These are phyloP conservation scores for Solanum virginianum DNA, from an alignment of 257 asterid species.

Conservation along the genomic window DNA sequence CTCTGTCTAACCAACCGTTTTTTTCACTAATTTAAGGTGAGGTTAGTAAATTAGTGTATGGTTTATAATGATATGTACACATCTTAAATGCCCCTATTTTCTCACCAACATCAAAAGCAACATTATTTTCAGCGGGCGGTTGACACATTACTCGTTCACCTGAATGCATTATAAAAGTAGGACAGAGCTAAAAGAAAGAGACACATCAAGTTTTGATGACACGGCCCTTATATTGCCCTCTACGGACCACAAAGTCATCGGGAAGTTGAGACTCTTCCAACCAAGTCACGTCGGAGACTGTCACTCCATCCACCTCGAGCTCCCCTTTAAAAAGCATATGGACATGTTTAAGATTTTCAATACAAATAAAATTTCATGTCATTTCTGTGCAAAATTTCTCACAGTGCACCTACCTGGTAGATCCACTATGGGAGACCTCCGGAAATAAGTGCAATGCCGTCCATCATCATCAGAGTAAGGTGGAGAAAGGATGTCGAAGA, in stretches of 20 bases:
- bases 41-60: constrained; percentile 26
- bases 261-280: constrained; percentile 88
- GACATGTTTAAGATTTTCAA: neutral
- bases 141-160: constrained; percentile 19
- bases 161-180: constrained; percentile 5
- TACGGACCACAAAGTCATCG: constrained; percentile 76
- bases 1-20: neutral
- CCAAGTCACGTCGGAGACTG: constrained; percentile 64
- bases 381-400: neutral
- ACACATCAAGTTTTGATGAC: constrained; percentile 45
- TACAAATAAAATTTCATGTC: neutral
- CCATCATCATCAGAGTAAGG: constrained; percentile 92
- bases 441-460: constrained; percentile 85
- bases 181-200: constrained; percentile 19
- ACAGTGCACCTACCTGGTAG: constrained; percentile 50
- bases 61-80: constrained; percentile 61
- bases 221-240: constrained; percentile 92
- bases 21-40: constrained; percentile 8
- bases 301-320: constrained; percentile 65
- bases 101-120: constrained; percentile 13
- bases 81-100: constrained; percentile 40
- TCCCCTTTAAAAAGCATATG: constrained; percentile 25
- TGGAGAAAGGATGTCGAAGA: constrained; percentile 93
- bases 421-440: constrained; percentile 51
- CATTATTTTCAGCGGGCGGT: constrained; percentile 18